Conservation (phyloP, 176 grass and related monocot genomes). For the Cocos nucifera region DNA sequence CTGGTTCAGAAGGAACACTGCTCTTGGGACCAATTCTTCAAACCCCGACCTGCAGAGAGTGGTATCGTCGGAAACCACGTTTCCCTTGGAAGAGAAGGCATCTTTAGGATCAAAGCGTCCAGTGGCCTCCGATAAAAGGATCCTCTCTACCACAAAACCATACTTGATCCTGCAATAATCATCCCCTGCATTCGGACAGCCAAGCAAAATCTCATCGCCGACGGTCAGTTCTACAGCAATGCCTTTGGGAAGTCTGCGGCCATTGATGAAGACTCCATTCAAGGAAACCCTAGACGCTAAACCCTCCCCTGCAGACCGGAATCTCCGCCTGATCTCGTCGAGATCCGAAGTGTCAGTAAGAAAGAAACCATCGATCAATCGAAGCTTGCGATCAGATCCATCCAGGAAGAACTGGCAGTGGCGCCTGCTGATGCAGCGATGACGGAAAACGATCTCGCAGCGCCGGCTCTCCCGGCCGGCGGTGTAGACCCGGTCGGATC, state of each 20-base stretch:
- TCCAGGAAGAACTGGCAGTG: slow-evolving; percentile 38
- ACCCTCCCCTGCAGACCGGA: background rate
- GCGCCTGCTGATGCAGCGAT: slow-evolving; percentile 10
- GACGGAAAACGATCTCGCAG: slow-evolving; percentile 23
- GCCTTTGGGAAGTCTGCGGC: slow-evolving; percentile 19
- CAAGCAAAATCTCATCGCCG: slow-evolving; percentile 41
- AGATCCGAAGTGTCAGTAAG: background rate
- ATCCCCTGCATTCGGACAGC: background rate
- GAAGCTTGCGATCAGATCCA: slow-evolving; percentile 30
- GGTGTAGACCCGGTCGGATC: slow-evolving; percentile 49
- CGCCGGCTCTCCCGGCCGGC: slow-evolving; percentile 23
- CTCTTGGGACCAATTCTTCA: slow-evolving; percentile 28
- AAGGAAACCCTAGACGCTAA: background rate
- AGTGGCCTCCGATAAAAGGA: slow-evolving; percentile 28
- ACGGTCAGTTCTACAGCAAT: slow-evolving; percentile 28
- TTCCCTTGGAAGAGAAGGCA: background rate
- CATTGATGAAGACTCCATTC: slow-evolving; percentile 40
- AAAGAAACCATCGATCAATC: slow-evolving; percentile 25
- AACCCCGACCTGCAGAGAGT: background rate
- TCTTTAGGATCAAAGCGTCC: background rate
- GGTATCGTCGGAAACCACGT: background rate
- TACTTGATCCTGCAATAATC: slow-evolving; percentile 17
- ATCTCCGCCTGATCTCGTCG: background rate
- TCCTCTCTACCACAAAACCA: slow-evolving; percentile 51
- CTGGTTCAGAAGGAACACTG: slow-evolving; percentile 41